Conservation (phyloP, 306 rosid genomes). For the Echinosophora koreensis region DNA sequence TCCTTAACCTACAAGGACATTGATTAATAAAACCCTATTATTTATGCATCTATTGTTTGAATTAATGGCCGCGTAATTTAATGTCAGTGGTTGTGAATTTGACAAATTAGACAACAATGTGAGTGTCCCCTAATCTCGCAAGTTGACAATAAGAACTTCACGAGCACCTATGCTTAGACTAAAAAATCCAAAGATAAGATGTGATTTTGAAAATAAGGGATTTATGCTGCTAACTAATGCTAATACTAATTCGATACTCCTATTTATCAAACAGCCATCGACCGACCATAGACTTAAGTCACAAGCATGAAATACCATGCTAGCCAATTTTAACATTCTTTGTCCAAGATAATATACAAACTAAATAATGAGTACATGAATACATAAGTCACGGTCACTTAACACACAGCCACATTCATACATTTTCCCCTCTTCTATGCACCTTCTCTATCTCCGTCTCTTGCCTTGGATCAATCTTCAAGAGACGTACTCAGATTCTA, state of each 20-base stretch:
- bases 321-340: neutral
- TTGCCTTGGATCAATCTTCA: slow-evolving; percentile 8
- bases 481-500: slow-evolving; percentile 33
- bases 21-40: too few species aligned
- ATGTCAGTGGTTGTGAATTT: neutral
- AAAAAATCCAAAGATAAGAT: too few species aligned
- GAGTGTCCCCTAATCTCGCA: too few species aligned
- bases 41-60: too few species aligned
- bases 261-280: neutral
- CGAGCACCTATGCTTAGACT: too few species aligned
- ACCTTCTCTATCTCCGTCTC: neutral
- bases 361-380: slow-evolving; percentile 25
- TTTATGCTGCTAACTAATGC: neutral
- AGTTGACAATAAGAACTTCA: too few species aligned
- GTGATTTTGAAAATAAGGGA: neutral
- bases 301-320: slow-evolving; percentile 46
- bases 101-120: neutral
- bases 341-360: slow-evolving; percentile 36
- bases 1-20: too few species aligned
- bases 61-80: too few species aligned
- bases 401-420: neutral
- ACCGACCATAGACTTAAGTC: neutral
- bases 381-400: neutral
- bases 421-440: slow-evolving; percentile 1
- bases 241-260: neutral